Percentiles rank a stretch among this genome's conserved stretches.
Evolutionary conservation across 1,139 yeast genomes (phyloP).

Genomic region (Geotrichum candidum): DNA sequence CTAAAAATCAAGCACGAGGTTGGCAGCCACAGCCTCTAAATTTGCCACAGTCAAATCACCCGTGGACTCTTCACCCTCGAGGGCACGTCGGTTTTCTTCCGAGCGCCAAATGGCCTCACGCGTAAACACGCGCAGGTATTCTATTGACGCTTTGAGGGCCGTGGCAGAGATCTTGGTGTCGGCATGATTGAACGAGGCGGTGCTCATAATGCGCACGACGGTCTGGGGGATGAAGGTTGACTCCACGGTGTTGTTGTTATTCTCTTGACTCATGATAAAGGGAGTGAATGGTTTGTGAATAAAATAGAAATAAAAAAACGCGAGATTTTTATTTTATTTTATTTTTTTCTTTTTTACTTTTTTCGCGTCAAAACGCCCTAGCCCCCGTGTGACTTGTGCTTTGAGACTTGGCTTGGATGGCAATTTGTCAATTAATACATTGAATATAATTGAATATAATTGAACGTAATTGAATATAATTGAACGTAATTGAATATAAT

Average conservation of each 20-base stretch:
- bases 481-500: too few species aligned
- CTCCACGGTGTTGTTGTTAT: conserved; percentile 18
- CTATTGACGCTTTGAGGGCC: conserved; percentile 28
- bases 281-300: conserved; percentile 21
- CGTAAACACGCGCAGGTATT: conserved; percentile 31
- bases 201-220: conserved; percentile 23
- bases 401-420: too few species aligned
- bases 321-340: too few species aligned
- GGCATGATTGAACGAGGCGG: conserved; percentile 24
- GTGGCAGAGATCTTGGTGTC: conserved; percentile 27
- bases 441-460: too few species aligned
- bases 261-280: conserved; percentile 23
- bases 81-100: conserved; percentile 19
- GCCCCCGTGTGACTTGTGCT: too few species aligned
- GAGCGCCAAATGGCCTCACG: conserved; percentile 33
- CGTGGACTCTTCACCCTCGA: conserved; percentile 20
- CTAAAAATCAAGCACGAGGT: conserved; percentile 10
- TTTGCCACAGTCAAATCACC: conserved; percentile 1
- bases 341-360: too few species aligned
- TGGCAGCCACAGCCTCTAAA: conserved; percentile 7
- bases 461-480: too few species aligned
- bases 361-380: too few species aligned
- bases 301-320: too few species aligned
- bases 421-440: too few species aligned
- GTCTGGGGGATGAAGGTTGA: conserved; percentile 24